Evolutionary conservation across 2,329 filamentous ascomycete species (phyloP).

Genomic region (Claviceps quebecensis): DNA sequence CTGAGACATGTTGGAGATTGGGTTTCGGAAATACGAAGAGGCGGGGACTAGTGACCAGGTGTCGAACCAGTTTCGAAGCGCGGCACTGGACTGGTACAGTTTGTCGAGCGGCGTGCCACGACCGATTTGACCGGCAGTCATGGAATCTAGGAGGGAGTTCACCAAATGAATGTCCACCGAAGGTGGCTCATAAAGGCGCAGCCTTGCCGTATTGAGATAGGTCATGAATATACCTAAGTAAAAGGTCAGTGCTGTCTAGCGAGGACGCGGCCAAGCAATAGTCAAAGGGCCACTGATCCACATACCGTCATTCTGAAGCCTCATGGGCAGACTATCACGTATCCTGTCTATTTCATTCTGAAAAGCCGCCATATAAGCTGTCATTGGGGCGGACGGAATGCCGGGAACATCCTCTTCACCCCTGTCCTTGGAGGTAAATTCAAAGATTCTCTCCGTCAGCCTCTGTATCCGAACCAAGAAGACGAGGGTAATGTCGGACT

Average conservation of each 20-base stretch:
- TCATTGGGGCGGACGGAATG: slow-evolving; percentile 25
- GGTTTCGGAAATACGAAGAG: slow-evolving; percentile 28
- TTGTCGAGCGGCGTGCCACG: slow-evolving; percentile 31
- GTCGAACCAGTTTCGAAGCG: slow-evolving; percentile 35
- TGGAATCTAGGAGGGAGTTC: slow-evolving; percentile 27
- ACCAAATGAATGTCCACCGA: slow-evolving; percentile 26
- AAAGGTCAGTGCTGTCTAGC: background rate
- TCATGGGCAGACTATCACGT: slow-evolving; percentile 19
- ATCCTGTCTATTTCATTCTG: slow-evolving; percentile 31
- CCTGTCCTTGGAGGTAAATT: slow-evolving; percentile 23
- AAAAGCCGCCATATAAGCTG: slow-evolving; percentile 32
- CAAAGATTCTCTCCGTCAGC: slow-evolving; percentile 34
- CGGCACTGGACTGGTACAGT: slow-evolving; percentile 33
- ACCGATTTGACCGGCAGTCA: slow-evolving; percentile 23
- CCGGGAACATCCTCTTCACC: slow-evolving; percentile 19
- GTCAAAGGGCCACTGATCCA: background rate
- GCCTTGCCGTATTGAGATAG: slow-evolving; percentile 25
- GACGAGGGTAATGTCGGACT: slow-evolving; percentile 31
- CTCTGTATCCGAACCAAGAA: slow-evolving; percentile 35
- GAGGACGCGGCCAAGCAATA: background rate
- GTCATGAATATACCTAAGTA: slow-evolving; percentile 2
- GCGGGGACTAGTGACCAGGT: slow-evolving; percentile 31
- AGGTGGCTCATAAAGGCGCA: slow-evolving; percentile 35
- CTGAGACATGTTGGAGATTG: slow-evolving; percentile 30
- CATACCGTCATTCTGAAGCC: slow-evolving; percentile 25